These are phyloP conservation scores for Aphanomyces astaci DNA, from an alignment of 352 stramenopile species.

Conservation along the genomic window DNA sequence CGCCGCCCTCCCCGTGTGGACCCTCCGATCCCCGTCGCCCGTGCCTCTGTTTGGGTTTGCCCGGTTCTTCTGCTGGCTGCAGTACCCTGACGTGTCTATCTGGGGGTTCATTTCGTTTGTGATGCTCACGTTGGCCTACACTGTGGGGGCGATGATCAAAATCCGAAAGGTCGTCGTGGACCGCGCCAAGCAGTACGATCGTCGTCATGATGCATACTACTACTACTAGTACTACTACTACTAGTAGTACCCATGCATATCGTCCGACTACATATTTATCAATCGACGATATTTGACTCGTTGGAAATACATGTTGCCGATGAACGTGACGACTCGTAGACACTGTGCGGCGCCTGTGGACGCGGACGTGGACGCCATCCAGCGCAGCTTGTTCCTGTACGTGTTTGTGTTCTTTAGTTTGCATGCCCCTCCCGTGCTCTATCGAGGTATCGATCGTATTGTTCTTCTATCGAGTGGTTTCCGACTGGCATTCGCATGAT, in stretches of 20 bases:
- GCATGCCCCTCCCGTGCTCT: background rate
- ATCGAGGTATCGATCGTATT: too few relatives aligned
- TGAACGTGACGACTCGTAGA: too few relatives aligned
- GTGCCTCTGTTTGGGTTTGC: slow-evolving; percentile 3
- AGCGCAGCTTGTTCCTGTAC: background rate
- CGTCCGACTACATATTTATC: too few relatives aligned
- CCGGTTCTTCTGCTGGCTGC: slow-evolving; percentile 79
- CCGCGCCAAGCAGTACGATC: background rate
- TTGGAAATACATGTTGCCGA: too few relatives aligned
- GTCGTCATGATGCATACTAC: background rate
- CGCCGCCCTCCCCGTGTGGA: background rate
- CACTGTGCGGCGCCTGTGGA: background rate
- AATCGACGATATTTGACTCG: too few relatives aligned
- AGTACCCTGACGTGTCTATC: slow-evolving; percentile 56
- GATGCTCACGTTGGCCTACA: slow-evolving; percentile 56
- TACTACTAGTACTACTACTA: too few relatives aligned
- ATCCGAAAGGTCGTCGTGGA: background rate
- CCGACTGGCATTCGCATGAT: too few relatives aligned
- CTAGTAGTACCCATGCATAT: too few relatives aligned
- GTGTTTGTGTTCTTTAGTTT: slow-evolving; percentile 6
- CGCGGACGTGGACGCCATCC: background rate
- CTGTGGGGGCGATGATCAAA: slow-evolving; percentile 30
- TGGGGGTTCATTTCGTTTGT: slow-evolving; percentile 75
- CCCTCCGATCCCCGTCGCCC: background rate
- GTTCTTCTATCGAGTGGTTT: too few relatives aligned